Conservation (phyloP, 2,329 filamentous ascomycete genomes). For the Thermothelomyces thermophilus region DNA sequence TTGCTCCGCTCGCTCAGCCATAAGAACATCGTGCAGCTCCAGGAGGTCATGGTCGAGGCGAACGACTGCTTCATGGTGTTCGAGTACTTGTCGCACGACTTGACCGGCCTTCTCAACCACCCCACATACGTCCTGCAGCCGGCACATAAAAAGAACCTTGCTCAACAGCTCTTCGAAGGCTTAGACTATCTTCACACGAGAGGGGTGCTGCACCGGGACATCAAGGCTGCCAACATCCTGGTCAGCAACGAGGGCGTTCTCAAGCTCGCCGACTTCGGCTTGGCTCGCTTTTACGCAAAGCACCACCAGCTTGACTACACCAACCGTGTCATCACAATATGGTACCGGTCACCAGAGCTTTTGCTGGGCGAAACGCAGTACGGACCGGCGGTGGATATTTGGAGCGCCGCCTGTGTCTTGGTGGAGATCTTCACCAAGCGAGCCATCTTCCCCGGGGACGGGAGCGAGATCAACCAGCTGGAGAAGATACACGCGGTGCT, state of each 20-base stretch:
- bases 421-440: conserved; percentile 92
- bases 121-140: conserved; percentile 80
- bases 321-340: conserved; percentile 97
- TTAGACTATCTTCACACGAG: conserved; percentile 88
- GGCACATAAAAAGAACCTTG: conserved; percentile 86
- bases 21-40: conserved; percentile 71
- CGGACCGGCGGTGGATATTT: conserved; percentile 84
- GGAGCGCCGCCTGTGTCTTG: conserved; percentile 95
- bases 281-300: conserved; percentile 95
- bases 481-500: conserved; percentile 94
- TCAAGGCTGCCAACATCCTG: conserved; percentile 96
- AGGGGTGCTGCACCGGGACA: conserved; percentile 93
- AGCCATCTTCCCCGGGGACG: conserved; percentile 92
- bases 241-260: conserved; percentile 83
- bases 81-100: conserved; percentile 91
- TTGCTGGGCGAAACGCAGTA: conserved; percentile 86
- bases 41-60: conserved; percentile 95
- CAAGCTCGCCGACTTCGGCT: conserved; percentile 92
- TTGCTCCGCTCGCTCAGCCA: conserved; percentile 81
- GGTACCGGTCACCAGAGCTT: conserved; percentile 91
- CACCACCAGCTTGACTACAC: conserved; percentile 89
- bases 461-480: conserved; percentile 89
- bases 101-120: conserved; percentile 92
- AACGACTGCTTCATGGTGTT: conserved; percentile 99
- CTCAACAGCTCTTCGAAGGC: conserved; percentile 87